Evolutionary conservation across 1,284 basidiomycete genomes (phyloP).

Genomic region (Chiua sp.): DNA sequence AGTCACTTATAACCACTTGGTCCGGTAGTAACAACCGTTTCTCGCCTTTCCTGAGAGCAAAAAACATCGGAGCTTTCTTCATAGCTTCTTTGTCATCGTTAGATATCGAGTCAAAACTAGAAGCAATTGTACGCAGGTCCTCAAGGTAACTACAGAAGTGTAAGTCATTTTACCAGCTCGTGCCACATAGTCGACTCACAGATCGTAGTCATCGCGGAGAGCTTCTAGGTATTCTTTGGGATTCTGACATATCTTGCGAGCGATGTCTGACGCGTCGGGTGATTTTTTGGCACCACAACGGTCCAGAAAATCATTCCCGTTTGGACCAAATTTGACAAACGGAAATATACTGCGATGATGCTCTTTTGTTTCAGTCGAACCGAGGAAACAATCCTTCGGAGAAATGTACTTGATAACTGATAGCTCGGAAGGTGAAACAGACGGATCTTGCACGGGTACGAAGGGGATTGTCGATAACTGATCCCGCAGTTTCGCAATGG

Average conservation of each 20-base stretch:
- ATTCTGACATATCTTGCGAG: conserved; percentile 19
- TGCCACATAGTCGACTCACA: conserved; percentile 9
- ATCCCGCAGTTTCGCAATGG: conserved; percentile 5
- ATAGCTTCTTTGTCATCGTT: conserved; percentile 15
- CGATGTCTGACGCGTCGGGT: conserved; percentile 28
- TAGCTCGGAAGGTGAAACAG: neutral
- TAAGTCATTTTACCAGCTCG: conserved; percentile 10
- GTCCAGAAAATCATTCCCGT: conserved; percentile 29
- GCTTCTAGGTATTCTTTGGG: conserved; percentile 22
- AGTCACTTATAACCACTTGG: conserved; percentile 28
- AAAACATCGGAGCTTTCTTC: conserved; percentile 25
- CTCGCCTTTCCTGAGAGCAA: conserved; percentile 4
- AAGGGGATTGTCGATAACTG: conserved; percentile 14
- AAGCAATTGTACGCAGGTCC: conserved; percentile 28
- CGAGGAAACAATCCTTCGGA: conserved; percentile 32
- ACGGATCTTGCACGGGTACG: conserved; percentile 12
- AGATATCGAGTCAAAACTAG: conserved; percentile 17
- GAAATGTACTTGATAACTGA: neutral
- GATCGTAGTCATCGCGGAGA: neutral
- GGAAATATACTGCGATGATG: conserved; percentile 25
- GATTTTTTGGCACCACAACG: conserved; percentile 27
- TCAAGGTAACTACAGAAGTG: conserved; percentile 21
- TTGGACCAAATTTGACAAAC: conserved; percentile 26
- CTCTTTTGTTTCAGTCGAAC: conserved; percentile 2
- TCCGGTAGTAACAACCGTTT: conserved; percentile 10